Evolutionary conservation across 2,329 filamentous ascomycete genomes (phyloP), one percentile per base, ranked within the genome.

Genomic region (Penicillium sp.): DNA sequence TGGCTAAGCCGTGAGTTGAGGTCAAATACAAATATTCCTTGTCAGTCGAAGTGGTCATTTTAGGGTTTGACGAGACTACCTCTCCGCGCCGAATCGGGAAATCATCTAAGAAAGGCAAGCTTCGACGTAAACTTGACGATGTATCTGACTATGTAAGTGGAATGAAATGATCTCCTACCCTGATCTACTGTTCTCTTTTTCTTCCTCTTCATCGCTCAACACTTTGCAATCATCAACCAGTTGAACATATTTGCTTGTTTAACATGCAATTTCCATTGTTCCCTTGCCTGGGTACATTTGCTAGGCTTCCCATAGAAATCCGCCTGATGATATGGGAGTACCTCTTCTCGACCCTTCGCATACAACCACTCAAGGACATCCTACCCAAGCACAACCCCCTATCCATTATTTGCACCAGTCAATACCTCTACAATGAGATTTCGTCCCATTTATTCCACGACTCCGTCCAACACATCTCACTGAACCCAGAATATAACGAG

Each of bases 1-100:
- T 75, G 21, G 53, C 49, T 35, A 42, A 57, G 23, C 17, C 45
- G 5, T 55, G 13, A 51, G 33, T 13, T 31, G 25, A n/a, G 29
- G 27, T 19, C 13, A 12, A 35, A 35, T 15, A 2, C 10, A 23
- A 29, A 19, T 38, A 17, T 29, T 9, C 15, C 8, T 12, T 6
- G 15, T n/a, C 7, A 35, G 8, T 27, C 17, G n/a, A 31, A 12
- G 27, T 23, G 19, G 12, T 36, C 21, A 10, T 25, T 25, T 44
- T 27, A 27, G 29, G 29, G 38, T 33, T 53, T 33, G 29, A 3
- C 21, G 21, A 19, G 2, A 44, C 19, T 19, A 33, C 15, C 12
- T 52, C 49, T 45, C 50, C 50, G 50, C 5, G 1, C 50, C 17
- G 6, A 27, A 53, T 53, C 21, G 17, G 50, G 50, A 53, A 53